Conservation (phyloP, 768 basidiomycete species). For the Amylocystis lapponica region DNA sequence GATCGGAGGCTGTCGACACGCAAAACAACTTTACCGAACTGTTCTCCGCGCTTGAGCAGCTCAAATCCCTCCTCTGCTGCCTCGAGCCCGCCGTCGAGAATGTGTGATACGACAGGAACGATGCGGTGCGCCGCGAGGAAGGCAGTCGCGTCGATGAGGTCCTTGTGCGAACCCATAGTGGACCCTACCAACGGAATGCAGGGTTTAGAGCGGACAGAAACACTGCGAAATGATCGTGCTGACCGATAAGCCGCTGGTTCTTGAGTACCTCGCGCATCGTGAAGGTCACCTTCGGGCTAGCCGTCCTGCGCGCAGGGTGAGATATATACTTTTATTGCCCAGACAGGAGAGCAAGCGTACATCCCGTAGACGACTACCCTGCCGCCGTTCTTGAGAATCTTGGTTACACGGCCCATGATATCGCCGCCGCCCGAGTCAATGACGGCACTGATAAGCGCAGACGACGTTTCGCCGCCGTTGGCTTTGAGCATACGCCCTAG, state of each 20-base stretch:
- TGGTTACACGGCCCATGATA: constrained; percentile 28
- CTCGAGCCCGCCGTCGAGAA: constrained; percentile 57
- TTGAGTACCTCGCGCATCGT: constrained; percentile 77
- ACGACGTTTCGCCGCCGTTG: constrained; percentile 2
- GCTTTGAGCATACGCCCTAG: constrained; percentile 27
- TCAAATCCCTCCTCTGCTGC: constrained; percentile 66
- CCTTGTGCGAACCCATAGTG: constrained; percentile 77
- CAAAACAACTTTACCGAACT: constrained; percentile 77
- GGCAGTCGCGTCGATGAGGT: constrained; percentile 63
- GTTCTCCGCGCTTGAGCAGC: constrained; percentile 53
- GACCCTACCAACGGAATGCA: constrained; percentile 44
- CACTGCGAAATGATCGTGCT: constrained; percentile 10
- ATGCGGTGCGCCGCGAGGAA: constrained; percentile 66
- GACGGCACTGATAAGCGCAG: constrained; percentile 30
- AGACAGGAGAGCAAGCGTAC: constrained; percentile 17
- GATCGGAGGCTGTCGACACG: too few relatives aligned
- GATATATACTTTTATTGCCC: constrained; percentile 9
- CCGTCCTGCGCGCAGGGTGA: constrained; percentile 51
- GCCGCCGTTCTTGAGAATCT: constrained; percentile 32
- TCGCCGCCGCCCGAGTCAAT: constrained; percentile 43
- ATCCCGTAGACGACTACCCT: constrained; percentile 35
- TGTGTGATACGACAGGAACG: constrained; percentile 62
- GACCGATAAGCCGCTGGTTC: constrained; percentile 71
- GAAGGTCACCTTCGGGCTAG: constrained; percentile 50
- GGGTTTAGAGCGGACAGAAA: background rate